Percentiles rank a stretch among this genome's conserved stretches.
Conservation (phyloP, 2,329 filamentous ascomycete genomes). For the Xylaria sp. region DNA sequence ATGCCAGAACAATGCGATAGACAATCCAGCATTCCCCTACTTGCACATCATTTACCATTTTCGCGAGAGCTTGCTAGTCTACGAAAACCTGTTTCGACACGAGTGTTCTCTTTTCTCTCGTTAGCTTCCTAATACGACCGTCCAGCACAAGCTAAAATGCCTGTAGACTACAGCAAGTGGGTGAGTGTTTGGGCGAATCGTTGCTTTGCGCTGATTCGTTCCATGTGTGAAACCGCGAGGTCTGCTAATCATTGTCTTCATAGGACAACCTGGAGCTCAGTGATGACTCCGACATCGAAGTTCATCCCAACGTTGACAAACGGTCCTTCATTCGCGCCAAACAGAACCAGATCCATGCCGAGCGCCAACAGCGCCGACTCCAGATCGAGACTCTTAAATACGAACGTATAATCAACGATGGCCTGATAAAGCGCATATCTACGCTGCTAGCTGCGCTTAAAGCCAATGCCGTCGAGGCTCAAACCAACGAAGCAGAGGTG, state of each 20-base stretch:
- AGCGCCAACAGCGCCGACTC: constrained; percentile 82
- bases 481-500: constrained; percentile 74
- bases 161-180: constrained; percentile 72
- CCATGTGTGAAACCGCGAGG: background rate
- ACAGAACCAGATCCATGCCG: constrained; percentile 94
- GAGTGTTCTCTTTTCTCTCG: background rate
- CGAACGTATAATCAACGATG: constrained; percentile 91
- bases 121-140: background rate
- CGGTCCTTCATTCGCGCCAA: constrained; percentile 98
- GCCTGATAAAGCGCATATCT: constrained; percentile 83
- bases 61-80: background rate
- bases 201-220: background rate
- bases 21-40: background rate
- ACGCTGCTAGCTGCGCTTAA: constrained; percentile 76
- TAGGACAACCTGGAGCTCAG: constrained; percentile 93
- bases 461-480: constrained; percentile 71
- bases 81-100: background rate
- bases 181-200: constrained; percentile 44
- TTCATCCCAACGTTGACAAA: constrained; percentile 99
- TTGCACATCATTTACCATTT: background rate
- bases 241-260: constrained; percentile 16
- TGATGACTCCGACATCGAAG: constrained; percentile 97
- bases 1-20: constrained; percentile 12
- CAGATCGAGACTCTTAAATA: constrained; percentile 93
- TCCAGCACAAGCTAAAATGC: constrained; percentile 47